Base-by-base conservation (phyloP, 176 grass and related monocot species). In the Bromus sterilis region DNA sequence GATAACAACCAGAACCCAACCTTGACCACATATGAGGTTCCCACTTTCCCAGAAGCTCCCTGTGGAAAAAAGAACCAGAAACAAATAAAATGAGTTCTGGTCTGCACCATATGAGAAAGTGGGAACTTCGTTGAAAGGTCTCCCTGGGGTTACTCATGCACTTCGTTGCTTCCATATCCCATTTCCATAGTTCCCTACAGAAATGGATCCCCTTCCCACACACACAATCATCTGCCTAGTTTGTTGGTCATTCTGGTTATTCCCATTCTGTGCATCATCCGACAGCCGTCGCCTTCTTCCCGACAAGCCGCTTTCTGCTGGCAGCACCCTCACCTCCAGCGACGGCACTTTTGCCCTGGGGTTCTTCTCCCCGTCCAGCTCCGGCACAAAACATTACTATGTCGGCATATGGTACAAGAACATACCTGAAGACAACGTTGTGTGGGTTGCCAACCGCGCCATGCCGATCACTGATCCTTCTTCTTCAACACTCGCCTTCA, bases 401-500 rank as follows among this genome's bases (percentile, higher is more conserved):
- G 9, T 80, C 18, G 82, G 68, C 18, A 58, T 89, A 46, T 80
- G 87, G 87, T 85, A 89, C 56, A 79, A 30, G 6, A 80, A 78
- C 40, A 78, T 80, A n/a, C 60, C 39, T 23, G 25, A 33, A 8
- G 36, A 43, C 18, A 80, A 49, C 24, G 20, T 89, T 2, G 41
- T 89, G 43, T 89, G 87, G 87, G 69, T 89, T 25, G 82, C 87
- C 60, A 89, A 89, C 31, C 82, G 82, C 37, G 81, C 42, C 3
- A 60, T 18, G 15, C 77, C 82, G 0, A 76, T 89, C 8, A 1
- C 20, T 6, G 62, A 69, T 23, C 75, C 65, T 61, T 61, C 82
- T 4, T 75, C 76, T 10, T 49, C 70, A 14, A 41, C 39, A 58
- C 76, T 80, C 11, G 31, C 29, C 28, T 39, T 84, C 44, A 75